A percentile compares a stretch with the other conserved stretches of the same genome.
Conservation (phyloP, 2,329 filamentous ascomycete species). For the Alternaria gansuensis region DNA sequence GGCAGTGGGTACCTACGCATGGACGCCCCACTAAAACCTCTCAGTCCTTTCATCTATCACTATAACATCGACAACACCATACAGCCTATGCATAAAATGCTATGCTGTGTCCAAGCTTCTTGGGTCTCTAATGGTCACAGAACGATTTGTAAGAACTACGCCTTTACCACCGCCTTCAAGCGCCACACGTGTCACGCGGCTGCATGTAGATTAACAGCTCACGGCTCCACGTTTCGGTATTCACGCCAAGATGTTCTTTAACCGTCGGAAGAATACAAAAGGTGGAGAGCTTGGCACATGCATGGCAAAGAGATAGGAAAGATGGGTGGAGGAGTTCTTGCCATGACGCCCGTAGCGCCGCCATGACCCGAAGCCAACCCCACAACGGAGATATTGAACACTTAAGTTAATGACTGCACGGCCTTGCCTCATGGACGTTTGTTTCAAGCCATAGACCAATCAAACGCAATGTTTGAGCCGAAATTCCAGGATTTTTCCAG, state of each 20-base stretch:
- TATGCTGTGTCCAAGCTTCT: conserved; percentile 13
- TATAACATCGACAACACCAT: conserved; percentile 7
- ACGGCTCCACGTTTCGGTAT: conserved; percentile 16
- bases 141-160: neutral
- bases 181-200: conserved; percentile 22
- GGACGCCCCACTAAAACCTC: conserved; percentile 12
- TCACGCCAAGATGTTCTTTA: conserved; percentile 31
- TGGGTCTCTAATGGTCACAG: neutral
- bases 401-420: conserved; percentile 34
- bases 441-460: conserved; percentile 36
- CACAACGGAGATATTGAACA: conserved; percentile 35
- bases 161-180: conserved; percentile 9
- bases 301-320: conserved; percentile 19
- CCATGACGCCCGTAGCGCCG: conserved; percentile 20
- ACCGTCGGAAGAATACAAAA: conserved; percentile 28
- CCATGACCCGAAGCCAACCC: conserved; percentile 24
- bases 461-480: conserved; percentile 1
- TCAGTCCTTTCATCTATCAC: conserved; percentile 19
- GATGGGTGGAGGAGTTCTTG: conserved; percentile 8
- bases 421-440: conserved; percentile 22
- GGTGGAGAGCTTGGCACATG: conserved; percentile 30
- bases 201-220: conserved; percentile 23
- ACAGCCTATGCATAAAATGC: neutral
- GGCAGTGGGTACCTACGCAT: conserved; percentile 4
- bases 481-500: neutral